Percentiles rank a stretch among this genome's conserved stretches.
Evolutionary conservation across 78 protist species (phyloP).

Genomic region (Dictyostelium brefeldianum): DNA sequence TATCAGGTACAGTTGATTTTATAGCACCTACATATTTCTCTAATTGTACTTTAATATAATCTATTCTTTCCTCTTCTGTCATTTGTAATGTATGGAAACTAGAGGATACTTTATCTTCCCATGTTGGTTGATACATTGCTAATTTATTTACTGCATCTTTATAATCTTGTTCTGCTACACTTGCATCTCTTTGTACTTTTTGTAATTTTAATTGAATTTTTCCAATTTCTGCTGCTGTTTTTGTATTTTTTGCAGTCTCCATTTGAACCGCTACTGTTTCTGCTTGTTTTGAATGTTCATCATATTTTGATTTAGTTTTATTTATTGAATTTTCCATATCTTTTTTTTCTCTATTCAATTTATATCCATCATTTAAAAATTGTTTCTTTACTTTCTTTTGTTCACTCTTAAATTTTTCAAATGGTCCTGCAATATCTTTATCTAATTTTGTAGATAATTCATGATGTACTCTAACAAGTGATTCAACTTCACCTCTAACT

Average conservation of each 20-base stretch:
- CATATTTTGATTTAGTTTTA: slow-evolving; percentile 37
- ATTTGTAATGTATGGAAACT: slow-evolving; percentile 36
- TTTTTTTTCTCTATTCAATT: slow-evolving; percentile 46
- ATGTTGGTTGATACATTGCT: slow-evolving; percentile 31
- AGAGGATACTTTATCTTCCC: slow-evolving; percentile 48
- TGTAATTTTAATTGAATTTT: slow-evolving; percentile 24
- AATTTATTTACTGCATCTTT: slow-evolving; percentile 43
- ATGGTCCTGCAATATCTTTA: slow-evolving; percentile 42
- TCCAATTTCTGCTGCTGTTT: slow-evolving; percentile 26
- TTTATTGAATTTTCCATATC: slow-evolving; percentile 37
- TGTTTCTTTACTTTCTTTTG: slow-evolving; percentile 52
- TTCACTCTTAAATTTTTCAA: slow-evolving; percentile 49
- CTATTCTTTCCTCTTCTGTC: slow-evolving; percentile 70
- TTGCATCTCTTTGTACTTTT: slow-evolving; percentile 17
- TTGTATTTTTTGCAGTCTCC: slow-evolving; percentile 41
- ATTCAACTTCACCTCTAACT: slow-evolving; percentile 63
- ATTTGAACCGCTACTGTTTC: slow-evolving; percentile 9
- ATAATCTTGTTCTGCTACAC: slow-evolving; percentile 28
- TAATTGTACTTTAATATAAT: slow-evolving; percentile 59
- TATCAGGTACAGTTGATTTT: slow-evolving; percentile 22
- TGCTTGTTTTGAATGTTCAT: slow-evolving; percentile 70
- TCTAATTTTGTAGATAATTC: slow-evolving; percentile 27
- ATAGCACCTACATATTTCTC: slow-evolving; percentile 53
- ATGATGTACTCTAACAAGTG: slow-evolving; percentile 27
- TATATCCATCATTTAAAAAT: slow-evolving; percentile 45